A percentile compares a stretch with the other conserved stretches of the same genome.
Evolutionary conservation across 1,139 yeast species (phyloP).

Genomic region (Taiozyma onychis): DNA sequence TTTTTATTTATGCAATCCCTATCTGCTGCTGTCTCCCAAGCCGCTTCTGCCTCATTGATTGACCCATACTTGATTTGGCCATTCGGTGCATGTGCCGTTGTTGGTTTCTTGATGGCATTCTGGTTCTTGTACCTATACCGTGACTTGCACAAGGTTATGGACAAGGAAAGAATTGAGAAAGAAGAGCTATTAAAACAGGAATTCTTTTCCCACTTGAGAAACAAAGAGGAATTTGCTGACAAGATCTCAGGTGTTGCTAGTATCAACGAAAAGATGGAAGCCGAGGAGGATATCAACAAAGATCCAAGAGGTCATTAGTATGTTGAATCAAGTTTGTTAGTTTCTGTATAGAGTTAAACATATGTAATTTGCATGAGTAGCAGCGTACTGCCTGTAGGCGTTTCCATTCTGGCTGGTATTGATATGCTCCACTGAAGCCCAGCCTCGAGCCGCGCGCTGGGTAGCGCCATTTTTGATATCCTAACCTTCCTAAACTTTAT

Average conservation of each 20-base stretch:
- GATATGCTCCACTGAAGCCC: constrained; percentile 26
- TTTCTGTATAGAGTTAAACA: background rate
- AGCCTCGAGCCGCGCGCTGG: too few relatives aligned
- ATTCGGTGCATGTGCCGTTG: constrained; percentile 44
- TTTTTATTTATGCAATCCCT: constrained; percentile 57
- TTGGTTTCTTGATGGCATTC: constrained; percentile 39
- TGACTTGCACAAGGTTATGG: constrained; percentile 49
- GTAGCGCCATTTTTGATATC: too few relatives aligned
- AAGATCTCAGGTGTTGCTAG: background rate
- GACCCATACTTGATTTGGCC: constrained; percentile 56
- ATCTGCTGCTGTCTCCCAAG: constrained; percentile 53
- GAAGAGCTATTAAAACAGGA: constrained; percentile 11
- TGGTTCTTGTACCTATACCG: constrained; percentile 43
- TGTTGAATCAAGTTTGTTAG: background rate
- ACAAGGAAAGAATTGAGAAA: constrained; percentile 28
- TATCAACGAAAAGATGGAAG: background rate
- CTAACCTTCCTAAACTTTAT: too few relatives aligned
- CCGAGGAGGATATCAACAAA: background rate
- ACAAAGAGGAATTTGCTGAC: background rate
- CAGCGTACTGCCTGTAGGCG: too few relatives aligned
- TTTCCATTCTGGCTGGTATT: constrained; percentile 10
- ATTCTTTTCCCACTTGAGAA: constrained; percentile 6
- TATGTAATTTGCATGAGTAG: background rate
- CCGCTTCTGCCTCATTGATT: constrained; percentile 45
- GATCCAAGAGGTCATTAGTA: background rate